Evolutionary conservation across 495 filamentous ascomycete species (phyloP), one percentile per base, ranked within the genome.

Genomic region (Chaetomidium leptoderma): DNA sequence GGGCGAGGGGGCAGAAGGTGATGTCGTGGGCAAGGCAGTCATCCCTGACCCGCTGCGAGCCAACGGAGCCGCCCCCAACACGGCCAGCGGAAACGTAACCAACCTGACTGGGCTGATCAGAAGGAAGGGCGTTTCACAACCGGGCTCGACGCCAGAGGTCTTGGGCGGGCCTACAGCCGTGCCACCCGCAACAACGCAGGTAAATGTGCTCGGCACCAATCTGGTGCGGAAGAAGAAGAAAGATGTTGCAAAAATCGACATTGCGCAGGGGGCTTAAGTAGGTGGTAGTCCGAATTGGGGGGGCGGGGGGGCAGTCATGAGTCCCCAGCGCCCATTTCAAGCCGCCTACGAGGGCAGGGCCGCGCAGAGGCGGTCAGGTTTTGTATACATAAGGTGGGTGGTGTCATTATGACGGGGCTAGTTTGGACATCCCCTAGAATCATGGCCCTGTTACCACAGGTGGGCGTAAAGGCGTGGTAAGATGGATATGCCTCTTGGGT

Each of bases 1-100:
- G 69, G 63, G 71, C 27, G 64, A 70, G 36, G 65, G 72, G 79
- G 66, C 77, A 86, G 66, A 83, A 70, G 76, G 71, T 10, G 66
- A 68, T 33, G 66, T 72, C 44, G 44, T 66, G 21, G 77, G 77
- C 40, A 59, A 61, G 63, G 69, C 65, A 56, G 53, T 35, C 48
- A 59, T 62, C 53, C 23, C 55, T 32, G 57, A 27, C 36, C 27
- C 33, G 44, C 27, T 10, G 19, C 23, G 17, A 19, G 54, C 19
- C 21, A 54, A 33, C 32, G 57, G 32, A 47, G 13, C 55, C 23
- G n/a, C 60, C 24, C 21, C 60, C 21, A 46, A 16, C 6, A 39
- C 16, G 33, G 27, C 55, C 19, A 30, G 36, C 2, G 49, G 51
- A 6, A 44, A 45, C 4, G 63, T 72, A 1, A 77, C 68, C 10